Evolutionary conservation across 1,284 basidiomycete species (phyloP).

Genomic region (Agroathelia rolfsii): DNA sequence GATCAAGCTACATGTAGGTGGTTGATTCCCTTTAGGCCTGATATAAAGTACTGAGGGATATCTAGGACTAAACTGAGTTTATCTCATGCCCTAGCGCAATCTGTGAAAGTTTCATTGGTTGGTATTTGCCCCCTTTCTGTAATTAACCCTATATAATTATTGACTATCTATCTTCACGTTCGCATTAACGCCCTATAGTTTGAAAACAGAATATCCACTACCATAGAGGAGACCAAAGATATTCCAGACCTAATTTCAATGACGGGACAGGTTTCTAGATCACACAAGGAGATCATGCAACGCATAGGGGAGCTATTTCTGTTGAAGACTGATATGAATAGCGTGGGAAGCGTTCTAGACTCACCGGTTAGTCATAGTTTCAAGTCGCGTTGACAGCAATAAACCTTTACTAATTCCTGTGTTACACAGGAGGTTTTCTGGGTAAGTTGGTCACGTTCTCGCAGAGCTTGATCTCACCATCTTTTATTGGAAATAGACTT

Average conservation of each 20-base stretch:
- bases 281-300: conserved; percentile 91
- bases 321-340: conserved; percentile 89
- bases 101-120: conserved; percentile 90
- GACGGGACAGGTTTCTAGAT: conserved; percentile 90
- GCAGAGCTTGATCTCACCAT: conserved; percentile 11
- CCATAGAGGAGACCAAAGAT: conserved; percentile 95
- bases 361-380: conserved; percentile 64
- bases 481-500: conserved; percentile 45
- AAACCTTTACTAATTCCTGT: conserved; percentile 6
- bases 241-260: conserved; percentile 90
- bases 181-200: too few relatives aligned
- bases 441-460: conserved; percentile 35
- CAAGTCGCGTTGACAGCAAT: conserved; percentile 3
- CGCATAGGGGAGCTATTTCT: conserved; percentile 95
- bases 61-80: conserved; percentile 89
- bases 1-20: conserved; percentile 91
- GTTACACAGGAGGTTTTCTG: conserved; percentile 79
- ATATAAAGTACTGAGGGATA: conserved; percentile 10
- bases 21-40: conserved; percentile 7
- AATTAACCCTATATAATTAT: conserved; percentile 4
- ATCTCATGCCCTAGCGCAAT: conserved; percentile 91
- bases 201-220: conserved; percentile 86
- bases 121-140: conserved; percentile 12
- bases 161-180: too few relatives aligned
- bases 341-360: conserved; percentile 91